Evolutionary conservation across 371 early-diverging fungal genomes (phyloP), one percentile per base, ranked within the genome.

Genomic region (Mucor racemosus): DNA sequence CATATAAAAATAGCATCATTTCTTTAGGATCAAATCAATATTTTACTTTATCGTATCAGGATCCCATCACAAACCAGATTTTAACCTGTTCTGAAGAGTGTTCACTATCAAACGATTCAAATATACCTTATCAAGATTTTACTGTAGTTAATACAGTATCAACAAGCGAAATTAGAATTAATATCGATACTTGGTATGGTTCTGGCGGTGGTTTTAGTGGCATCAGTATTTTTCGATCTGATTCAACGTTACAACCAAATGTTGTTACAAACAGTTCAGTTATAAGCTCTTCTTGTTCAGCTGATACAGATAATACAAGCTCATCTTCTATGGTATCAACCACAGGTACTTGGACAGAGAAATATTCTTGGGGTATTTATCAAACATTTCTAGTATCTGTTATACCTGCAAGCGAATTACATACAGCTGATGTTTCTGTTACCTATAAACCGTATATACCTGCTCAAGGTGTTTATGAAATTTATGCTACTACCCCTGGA

Each of bases 181-280:
- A 89, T 62, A 83, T 94, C 59, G 74, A 83, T 39, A 79, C 87
- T 8, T 94, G 88, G 90, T 90, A 88, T 58, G 93, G 94, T 11
- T 60, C 63, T 38, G 89, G 91, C n/a, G 93, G 91, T 58, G 94
- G 94, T 5, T 80, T 94, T 10, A 81, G 84, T 50, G 78, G 82
- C 44, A 79, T 94, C 39, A 81, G 89, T 60, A 76, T 94, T 8
- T 93, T 81, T 60, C 89, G 89, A 60, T 77, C 86, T 58, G 88
- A 88, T 72, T 75, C 80, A 14, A 72, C 83, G 42, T 76, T 85
- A 2, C 79, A 82, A 26, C 84, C 86, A 0, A 74, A 71, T 11
- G 62, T 74, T 34, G 68, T 64, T 14, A 66, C 57, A 39, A 74
- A 72, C 50, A 75, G 61, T 54, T 50, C 31, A n/a, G 31, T 42